These are phyloP conservation scores for Cetraspora pellucida DNA, from an alignment of 192 early-diverging fungal genomes.

Conservation along the genomic window DNA sequence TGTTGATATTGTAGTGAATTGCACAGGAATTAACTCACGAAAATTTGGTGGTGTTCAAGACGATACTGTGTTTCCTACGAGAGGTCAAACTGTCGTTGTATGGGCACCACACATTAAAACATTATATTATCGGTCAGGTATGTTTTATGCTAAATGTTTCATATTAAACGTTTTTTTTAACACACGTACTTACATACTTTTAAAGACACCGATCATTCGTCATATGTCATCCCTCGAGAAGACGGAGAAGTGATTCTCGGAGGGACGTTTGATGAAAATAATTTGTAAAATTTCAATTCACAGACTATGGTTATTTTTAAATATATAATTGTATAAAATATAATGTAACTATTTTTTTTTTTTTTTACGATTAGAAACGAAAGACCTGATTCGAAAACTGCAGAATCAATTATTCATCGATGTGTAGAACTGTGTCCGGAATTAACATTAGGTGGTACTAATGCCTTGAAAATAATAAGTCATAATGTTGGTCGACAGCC, in stretches of 20 bases:
- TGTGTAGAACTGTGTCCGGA: constrained; percentile 52
- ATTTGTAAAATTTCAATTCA: constrained; percentile 45
- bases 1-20: constrained; percentile 73
- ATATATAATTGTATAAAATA: neutral
- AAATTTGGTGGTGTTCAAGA: constrained; percentile 75
- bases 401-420: constrained; percentile 44
- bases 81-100: constrained; percentile 80
- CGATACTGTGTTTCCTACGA: constrained; percentile 59
- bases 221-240: constrained; percentile 85
- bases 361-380: constrained; percentile 37
- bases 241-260: constrained; percentile 79
- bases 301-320: neutral
- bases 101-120: constrained; percentile 69
- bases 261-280: constrained; percentile 60
- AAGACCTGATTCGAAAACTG: constrained; percentile 31
- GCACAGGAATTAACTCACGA: constrained; percentile 72
- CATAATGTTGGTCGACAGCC: constrained; percentile 62
- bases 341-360: neutral
- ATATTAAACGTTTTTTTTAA: neutral
- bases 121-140: constrained; percentile 52
- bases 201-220: constrained; percentile 44
- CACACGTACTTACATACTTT: neutral
- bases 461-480: constrained; percentile 46
- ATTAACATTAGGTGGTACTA: constrained; percentile 43
- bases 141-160: constrained; percentile 21